Base-by-base conservation (phyloP, 139 green algal species). In the Coelastrella sp. region DNA sequence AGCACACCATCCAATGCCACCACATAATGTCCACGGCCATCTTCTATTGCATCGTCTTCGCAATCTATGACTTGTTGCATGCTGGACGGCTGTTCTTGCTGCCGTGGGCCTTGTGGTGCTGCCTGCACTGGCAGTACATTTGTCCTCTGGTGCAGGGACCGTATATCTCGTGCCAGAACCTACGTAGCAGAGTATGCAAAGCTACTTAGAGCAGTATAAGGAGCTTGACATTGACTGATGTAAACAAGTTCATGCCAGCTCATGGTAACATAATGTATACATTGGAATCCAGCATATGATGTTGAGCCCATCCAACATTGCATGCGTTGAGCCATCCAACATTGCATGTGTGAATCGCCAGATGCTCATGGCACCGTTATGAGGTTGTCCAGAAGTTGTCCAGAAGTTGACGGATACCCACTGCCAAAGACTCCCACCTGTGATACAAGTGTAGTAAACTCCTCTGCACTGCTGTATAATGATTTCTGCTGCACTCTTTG, bases 151-250 rank as follows among this genome's bases (percentile, higher is more conserved):
- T 96, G 93, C 66, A 96, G 87, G 4, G 93, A 95, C 58, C 96
- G 93, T 49, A 98, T 97, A 91, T 98, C 96, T 0, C 96, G 80
- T 0, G 91, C 91, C 8, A 98, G 87, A 11, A 95, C 95, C 94
- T 97, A 88, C 20, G 8, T 9, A 35, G 20, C 9, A 25, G 17
- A 78, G 6, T 1, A 17, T 70, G 35, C 35, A 49, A 49, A 49
- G 35, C 35, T 49, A 49, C 35, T 49, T 49, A 49, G 35, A 49
- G 35, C 35, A 49, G 35, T 49, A 49, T 49, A 3, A 49, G 35
- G 35, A 49, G 35, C 35, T 49, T 3, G 35, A 49, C 35, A 49
- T 49, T 49, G 35, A 49, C 35, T 49, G 35, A 49, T 49, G 35
- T 3, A 49, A 49, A 49, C n/a, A n/a, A 49, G 3, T 3, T 49